phyloP scores from a whole-genome alignment of 345 rosid genomes.

The Arabidopsis suecica region DNA sequence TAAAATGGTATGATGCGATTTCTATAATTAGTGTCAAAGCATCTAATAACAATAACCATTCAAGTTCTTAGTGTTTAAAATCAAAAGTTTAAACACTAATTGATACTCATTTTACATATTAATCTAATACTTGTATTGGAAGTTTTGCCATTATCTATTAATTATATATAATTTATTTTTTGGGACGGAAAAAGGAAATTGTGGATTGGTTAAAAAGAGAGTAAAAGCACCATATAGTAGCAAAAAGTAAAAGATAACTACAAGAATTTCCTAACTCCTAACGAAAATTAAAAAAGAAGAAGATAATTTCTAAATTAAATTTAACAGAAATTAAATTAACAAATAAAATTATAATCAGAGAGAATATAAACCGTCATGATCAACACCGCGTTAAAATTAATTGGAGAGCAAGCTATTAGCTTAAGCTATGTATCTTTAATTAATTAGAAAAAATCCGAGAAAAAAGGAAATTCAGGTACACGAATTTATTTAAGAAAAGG shows the following conservation, averaged over 20 bases:
- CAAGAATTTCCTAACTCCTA: background rate
- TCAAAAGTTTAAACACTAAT: background rate
- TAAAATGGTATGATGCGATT: background rate
- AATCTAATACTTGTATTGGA: background rate
- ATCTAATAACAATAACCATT: background rate
- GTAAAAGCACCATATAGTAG: too few species aligned
- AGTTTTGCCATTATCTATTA: background rate
- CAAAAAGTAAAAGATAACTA: background rate
- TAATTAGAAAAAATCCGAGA: constrained; percentile 6
- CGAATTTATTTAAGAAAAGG: background rate
- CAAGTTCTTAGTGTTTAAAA: background rate
- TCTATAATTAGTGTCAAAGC: background rate
- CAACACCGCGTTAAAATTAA: background rate
- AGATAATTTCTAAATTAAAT: background rate
- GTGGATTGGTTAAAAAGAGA: too few species aligned
- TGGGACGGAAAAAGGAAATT: background rate
- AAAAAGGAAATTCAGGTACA: constrained; percentile 30
- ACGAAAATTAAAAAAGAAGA: background rate
- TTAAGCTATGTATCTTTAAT: background rate
- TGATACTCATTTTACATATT: background rate
- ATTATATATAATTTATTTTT: too few species aligned
- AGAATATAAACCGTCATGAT: constrained; percentile 15
- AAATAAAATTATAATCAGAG: background rate
- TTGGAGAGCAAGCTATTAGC: constrained; percentile 35
- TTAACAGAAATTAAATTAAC: background rate